Evolutionary conservation across 495 filamentous ascomycete genomes (phyloP).

Genomic region (Viridothelium virens): DNA sequence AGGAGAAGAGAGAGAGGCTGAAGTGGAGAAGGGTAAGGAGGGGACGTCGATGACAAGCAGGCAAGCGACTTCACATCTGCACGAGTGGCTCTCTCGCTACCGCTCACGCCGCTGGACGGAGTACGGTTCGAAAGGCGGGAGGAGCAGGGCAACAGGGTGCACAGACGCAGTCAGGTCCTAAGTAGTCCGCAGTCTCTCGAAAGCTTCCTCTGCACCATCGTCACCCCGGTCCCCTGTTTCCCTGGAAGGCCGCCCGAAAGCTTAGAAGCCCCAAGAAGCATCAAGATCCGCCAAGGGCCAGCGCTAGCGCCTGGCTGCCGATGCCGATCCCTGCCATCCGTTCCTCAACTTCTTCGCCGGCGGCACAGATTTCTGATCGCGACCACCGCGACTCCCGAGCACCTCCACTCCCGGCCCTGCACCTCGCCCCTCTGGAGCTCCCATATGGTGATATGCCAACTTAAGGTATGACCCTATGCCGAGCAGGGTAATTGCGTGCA

Average conservation of each 20-base stretch:
- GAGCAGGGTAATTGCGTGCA: no score
- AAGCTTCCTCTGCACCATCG: no score
- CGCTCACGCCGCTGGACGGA: background rate
- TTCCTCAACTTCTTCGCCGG: background rate
- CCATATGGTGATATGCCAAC: no score
- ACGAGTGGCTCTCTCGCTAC: conserved; percentile 11
- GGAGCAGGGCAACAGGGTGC: background rate
- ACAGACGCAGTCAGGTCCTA: background rate
- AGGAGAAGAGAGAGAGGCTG: background rate
- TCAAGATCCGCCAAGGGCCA: conserved; percentile 1
- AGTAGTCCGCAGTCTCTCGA: no score
- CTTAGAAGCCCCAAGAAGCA: background rate
- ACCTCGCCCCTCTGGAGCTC: background rate
- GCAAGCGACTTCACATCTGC: background rate
- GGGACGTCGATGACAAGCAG: background rate
- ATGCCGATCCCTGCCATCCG: background rate
- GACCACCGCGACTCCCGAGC: background rate
- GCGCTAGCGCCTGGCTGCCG: conserved; percentile 4
- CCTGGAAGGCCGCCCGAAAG: background rate
- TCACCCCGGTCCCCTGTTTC: no score
- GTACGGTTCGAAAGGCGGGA: conserved; percentile 1
- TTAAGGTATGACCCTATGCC: no score
- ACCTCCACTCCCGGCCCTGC: background rate
- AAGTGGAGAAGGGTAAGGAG: background rate
- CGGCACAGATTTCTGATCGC: no score